Percentiles rank a stretch among this genome's conserved stretches.
Evolutionary conservation across 371 early-diverging fungal species (phyloP).

Genomic region (Batrachochytrium dendrobatidis): DNA sequence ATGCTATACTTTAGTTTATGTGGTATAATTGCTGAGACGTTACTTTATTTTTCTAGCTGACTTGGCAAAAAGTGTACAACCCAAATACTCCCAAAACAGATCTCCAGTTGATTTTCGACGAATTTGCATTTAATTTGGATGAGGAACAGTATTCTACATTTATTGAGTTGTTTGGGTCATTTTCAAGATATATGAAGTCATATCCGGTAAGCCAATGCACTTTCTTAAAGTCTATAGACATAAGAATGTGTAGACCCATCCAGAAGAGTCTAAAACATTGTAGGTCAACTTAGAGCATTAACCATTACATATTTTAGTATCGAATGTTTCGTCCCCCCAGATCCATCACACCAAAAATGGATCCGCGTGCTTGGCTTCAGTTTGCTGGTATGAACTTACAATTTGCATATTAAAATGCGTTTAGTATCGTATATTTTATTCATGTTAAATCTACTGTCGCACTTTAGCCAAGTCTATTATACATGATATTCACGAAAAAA

Average conservation of each 20-base stretch:
- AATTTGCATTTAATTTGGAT: slow-evolving; percentile 82
- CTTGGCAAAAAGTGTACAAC: slow-evolving; percentile 21
- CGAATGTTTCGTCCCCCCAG: slow-evolving; percentile 74
- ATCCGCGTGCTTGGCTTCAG: slow-evolving; percentile 78
- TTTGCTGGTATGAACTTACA: slow-evolving; percentile 60
- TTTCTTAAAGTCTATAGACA: background rate
- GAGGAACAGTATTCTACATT: slow-evolving; percentile 83
- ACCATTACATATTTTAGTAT: slow-evolving; percentile 44
- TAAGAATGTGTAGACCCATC: slow-evolving; percentile 1
- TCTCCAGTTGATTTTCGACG: slow-evolving; percentile 61
- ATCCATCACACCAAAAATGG: slow-evolving; percentile 62
- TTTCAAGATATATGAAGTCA: slow-evolving; percentile 66
- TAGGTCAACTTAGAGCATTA: background rate
- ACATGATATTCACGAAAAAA: slow-evolving; percentile 80
- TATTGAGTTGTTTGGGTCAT: slow-evolving; percentile 70
- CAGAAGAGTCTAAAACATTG: too few relatives aligned
- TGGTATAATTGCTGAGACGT: background rate
- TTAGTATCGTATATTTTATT: too few relatives aligned
- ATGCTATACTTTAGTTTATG: slow-evolving; percentile 25
- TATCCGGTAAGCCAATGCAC: slow-evolving; percentile 47
- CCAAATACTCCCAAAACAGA: slow-evolving; percentile 17
- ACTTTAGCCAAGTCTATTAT: slow-evolving; percentile 54
- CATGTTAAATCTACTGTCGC: background rate
- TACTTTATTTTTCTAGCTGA: slow-evolving; percentile 13
- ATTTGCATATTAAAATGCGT: background rate